Evolutionary conservation across 2,329 filamentous ascomycete species (phyloP), one percentile per base, ranked within the genome.

Genomic region (Trichophyton schoenleinii): DNA sequence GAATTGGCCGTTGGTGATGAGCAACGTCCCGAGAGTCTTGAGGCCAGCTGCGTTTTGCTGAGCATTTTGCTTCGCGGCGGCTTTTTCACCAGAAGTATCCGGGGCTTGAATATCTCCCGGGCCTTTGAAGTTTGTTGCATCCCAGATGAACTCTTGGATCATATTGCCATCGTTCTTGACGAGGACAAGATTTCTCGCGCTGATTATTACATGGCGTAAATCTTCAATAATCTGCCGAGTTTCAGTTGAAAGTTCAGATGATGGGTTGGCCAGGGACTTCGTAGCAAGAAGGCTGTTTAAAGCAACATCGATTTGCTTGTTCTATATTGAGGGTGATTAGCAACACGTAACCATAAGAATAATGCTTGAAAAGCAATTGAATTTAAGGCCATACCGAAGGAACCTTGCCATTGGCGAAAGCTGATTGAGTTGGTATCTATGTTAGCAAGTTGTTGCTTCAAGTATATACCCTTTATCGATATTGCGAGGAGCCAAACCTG

Each of bases 1-100:
- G 80, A 95, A 96, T 73, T 97, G 91, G 66, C 94, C 94, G 69
- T 99, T 99, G 68, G 91, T 95, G 70, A 97, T 87, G 68, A 97
- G 79, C 62, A 99, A 80, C 18, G 87, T 91, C 59, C 92, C 94
- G 0, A 99, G 80, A 2, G 90, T 96, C 67, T 90, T 86, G 52
- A 99, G 76, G 28, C 92, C 94, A 65, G 96, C 84, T 7, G 95
- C 79, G 1, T 88, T 90, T 72, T 92, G 82, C 65, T 94, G 84
- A 46, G 87, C 89, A 72, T 99, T 89, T 71, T 92, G 86, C 76
- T 87, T 84, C 28, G 88, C 89, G 1, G 82, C 81, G 0, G 88
- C 85, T 78, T 90, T 95, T 70, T 84, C 82, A 57, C 95, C 68
- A 0, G 90, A 87, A 0, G 83, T 81, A 61, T 80, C 79, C 2